Evolutionary conservation across 257 asterid genomes (phyloP), one percentile per base, ranked within the genome.

Genomic region (Vinca minor): DNA sequence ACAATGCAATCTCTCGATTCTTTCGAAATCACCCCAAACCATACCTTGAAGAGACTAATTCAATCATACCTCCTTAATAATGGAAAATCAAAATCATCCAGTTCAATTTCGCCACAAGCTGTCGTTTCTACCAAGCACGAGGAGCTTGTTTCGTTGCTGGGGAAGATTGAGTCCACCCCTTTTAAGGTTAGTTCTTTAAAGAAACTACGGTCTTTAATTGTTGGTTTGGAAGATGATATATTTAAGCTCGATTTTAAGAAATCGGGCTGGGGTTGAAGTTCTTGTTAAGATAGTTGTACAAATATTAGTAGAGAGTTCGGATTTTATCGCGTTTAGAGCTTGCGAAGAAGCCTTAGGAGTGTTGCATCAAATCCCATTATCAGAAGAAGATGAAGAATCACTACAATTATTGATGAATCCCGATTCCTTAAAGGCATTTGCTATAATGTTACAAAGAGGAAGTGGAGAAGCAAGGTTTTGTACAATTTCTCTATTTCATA

Each of bases 321-420:
- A 87, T 83, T 88, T 86, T 25, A 66, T 42, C 0, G 44, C 84
- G 6, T 83, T 86, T 57, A 69, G 92, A 56, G 93, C 88, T 3
- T 84, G 93, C 46, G 98, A 91, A 54, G 98, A 91, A 73, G 96
- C 98, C 0, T 64, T 85, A 2, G 81, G 82, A 8, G 76, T 86
- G 5, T 60, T 91, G 47, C 68, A 78, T 2, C 73, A 67, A 28
- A 67, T 88, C 18, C 84, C 85, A 11, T 44, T 77, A 7, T 31
- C 69, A 0, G 85, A 69, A 17, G 87, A 77, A 15, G 88, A 81
- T 0, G 81, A 83, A 21, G 60, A 36, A 7, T 60, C 77, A 0
- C 25, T 83, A 4, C 65, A 69, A 54, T 53, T 78, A n/a, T 7
- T 88, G 67, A 76, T 81, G 79, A 78, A 71, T 32, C 78, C 84